Evolutionary conservation across 1,284 basidiomycete genomes (phyloP).

Genomic region (Ceratobasidium sp.): DNA sequence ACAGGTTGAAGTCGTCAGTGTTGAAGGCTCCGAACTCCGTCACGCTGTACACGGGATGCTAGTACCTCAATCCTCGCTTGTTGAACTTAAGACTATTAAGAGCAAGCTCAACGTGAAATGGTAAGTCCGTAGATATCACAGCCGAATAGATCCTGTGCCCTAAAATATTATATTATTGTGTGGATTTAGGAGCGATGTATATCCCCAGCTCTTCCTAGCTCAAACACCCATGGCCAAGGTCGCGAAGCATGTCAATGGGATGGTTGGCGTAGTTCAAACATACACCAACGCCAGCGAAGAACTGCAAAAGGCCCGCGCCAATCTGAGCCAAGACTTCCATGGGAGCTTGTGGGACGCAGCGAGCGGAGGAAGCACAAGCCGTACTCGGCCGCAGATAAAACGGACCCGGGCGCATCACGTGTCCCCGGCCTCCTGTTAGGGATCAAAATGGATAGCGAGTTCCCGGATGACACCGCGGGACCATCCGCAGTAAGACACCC

Average conservation of each 20-base stretch:
- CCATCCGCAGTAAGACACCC: too few relatives aligned
- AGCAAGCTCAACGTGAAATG: conserved; percentile 13
- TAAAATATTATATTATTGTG: background rate
- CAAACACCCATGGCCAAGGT: conserved; percentile 22
- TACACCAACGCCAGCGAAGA: conserved; percentile 9
- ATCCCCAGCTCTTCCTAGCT: conserved; percentile 35
- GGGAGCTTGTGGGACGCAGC: too few relatives aligned
- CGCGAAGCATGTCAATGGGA: conserved; percentile 22
- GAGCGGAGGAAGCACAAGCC: too few relatives aligned
- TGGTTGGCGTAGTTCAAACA: background rate
- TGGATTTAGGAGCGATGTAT: conserved; percentile 24
- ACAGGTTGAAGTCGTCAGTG: background rate
- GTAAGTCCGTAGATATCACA: background rate
- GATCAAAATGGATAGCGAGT: too few relatives aligned
- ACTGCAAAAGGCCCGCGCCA: conserved; percentile 1
- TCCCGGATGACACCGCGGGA: too few relatives aligned
- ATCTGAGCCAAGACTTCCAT: conserved; percentile 6
- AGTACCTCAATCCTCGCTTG: conserved; percentile 8
- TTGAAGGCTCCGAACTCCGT: conserved; percentile 16
- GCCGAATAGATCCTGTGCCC: background rate
- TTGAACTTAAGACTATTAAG: conserved; percentile 18
- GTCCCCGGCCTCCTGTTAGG: too few relatives aligned
- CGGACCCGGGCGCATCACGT: too few relatives aligned
- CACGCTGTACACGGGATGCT: conserved; percentile 22
- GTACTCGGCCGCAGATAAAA: too few relatives aligned